phyloP scores from a whole-genome alignment of 2,329 filamentous ascomycete species.

The Amauroascus verrucosus region DNA sequence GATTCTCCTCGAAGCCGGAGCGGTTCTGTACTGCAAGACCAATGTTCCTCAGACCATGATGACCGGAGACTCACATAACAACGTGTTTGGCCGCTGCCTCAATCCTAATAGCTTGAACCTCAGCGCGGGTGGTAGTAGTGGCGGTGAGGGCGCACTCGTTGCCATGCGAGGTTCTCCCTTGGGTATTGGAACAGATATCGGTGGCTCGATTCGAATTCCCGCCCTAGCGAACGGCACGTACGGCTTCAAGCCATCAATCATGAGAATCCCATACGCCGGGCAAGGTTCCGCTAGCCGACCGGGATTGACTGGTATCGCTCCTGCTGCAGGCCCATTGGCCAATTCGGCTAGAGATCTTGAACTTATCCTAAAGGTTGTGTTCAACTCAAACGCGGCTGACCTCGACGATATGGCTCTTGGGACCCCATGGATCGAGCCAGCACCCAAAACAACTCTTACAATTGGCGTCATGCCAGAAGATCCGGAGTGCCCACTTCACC shows the following conservation, averaged over 20 bases:
- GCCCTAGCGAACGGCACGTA: slow-evolving; percentile 50
- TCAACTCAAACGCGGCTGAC: not conserved
- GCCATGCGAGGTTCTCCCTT: slow-evolving; percentile 44
- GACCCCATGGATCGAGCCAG: not conserved
- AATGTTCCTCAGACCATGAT: slow-evolving; percentile 29
- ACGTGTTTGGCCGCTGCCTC: slow-evolving; percentile 48
- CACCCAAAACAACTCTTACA: not conserved
- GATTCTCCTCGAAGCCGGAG: slow-evolving; percentile 44
- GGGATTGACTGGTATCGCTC: not conserved
- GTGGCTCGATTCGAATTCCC: slow-evolving; percentile 49
- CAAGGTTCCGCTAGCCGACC: not conserved
- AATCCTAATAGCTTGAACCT: slow-evolving; percentile 49
- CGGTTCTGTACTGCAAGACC: slow-evolving; percentile 47
- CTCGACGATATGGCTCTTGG: not conserved
- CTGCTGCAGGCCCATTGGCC: not conserved
- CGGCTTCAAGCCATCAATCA: slow-evolving; percentile 40
- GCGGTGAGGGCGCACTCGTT: slow-evolving; percentile 49
- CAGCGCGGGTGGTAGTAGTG: slow-evolving; percentile 47
- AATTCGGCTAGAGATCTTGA: not conserved
- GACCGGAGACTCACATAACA: slow-evolving; percentile 50
- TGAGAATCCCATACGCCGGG: not conserved
- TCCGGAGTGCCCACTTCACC: slow-evolving; percentile 42
- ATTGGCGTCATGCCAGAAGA: slow-evolving; percentile 48
- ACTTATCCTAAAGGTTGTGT: not conserved
- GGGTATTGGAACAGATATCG: slow-evolving; percentile 46